phyloP scores from a whole-genome alignment of 129 eudicot species.

The Flaveria linearis region DNA sequence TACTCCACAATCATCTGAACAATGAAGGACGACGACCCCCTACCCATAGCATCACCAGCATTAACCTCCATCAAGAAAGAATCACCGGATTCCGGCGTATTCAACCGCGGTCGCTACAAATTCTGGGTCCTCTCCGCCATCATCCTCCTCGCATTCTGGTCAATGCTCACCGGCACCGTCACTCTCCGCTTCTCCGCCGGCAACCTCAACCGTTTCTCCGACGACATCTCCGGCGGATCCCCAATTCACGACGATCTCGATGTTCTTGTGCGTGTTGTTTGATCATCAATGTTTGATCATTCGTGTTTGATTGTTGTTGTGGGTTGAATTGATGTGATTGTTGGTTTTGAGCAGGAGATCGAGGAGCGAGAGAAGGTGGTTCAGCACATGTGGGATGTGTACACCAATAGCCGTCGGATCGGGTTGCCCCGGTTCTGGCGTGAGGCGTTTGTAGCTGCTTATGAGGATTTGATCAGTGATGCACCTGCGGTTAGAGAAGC shows the following conservation, averaged over 20 bases:
- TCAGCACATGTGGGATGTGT: constrained; percentile 89
- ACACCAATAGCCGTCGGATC: constrained; percentile 55
- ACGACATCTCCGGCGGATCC: constrained; percentile 31
- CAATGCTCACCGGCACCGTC: constrained; percentile 81
- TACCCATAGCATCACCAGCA: constrained; percentile 67
- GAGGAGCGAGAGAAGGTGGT: constrained; percentile 88
- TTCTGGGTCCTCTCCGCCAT: constrained; percentile 76
- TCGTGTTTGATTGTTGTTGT: not conserved
- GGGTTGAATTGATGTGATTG: constrained; percentile 7
- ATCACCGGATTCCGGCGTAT: constrained; percentile 25
- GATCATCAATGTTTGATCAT: not conserved
- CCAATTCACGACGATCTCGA: constrained; percentile 75
- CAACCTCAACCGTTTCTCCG: constrained; percentile 49
- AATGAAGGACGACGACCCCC: constrained; percentile 43
- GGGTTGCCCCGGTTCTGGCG: constrained; percentile 68
- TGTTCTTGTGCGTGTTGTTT: constrained; percentile 48
- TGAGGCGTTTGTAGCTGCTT: constrained; percentile 85
- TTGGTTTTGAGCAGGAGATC: constrained; percentile 54
- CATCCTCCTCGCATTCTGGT: constrained; percentile 71
- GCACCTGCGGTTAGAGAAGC: constrained; percentile 53
- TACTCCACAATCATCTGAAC: too few relatives aligned
- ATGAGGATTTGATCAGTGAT: constrained; percentile 76
- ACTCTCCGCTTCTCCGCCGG: constrained; percentile 78
- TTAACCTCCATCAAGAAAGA: constrained; percentile 42
- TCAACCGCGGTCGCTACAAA: constrained; percentile 60